Percentiles rank a stretch among this genome's conserved stretches.
These are phyloP conservation scores for Fonsecaea nubica DNA, from an alignment of 2,329 filamentous ascomycete species.

Conservation along the genomic window DNA sequence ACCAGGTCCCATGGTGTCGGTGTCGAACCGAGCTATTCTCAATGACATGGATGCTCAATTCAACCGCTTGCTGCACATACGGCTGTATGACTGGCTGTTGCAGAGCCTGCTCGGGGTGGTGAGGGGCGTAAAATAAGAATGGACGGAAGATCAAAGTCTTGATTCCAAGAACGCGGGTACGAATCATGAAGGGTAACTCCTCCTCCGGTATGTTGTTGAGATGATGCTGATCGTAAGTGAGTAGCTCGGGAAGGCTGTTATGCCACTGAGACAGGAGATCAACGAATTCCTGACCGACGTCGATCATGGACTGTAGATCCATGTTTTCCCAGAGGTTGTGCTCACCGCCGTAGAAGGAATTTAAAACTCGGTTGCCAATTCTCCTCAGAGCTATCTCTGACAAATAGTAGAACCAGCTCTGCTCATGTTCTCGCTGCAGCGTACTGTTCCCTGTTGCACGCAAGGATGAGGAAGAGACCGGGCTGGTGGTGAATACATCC, in stretches of 20 bases:
- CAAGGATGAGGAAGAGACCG: neutral
- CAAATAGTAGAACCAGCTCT: conserved; percentile 36
- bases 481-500: too few relatives aligned
- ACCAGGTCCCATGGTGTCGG: conserved; percentile 16
- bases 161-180: neutral
- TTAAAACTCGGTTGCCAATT: conserved; percentile 43
- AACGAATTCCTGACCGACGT: too few relatives aligned
- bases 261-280: too few relatives aligned
- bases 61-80: neutral
- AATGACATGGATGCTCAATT: neutral
- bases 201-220: neutral
- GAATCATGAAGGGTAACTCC: neutral
- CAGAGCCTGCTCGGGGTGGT: neutral
- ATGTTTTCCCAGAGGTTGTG: too few relatives aligned
- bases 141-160: conserved; percentile 1
- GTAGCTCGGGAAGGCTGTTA: too few relatives aligned
- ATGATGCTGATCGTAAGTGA: too few relatives aligned
- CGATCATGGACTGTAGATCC: too few relatives aligned
- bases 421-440: neutral
- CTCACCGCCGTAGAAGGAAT: too few relatives aligned
- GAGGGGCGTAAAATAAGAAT: conserved; percentile 1
- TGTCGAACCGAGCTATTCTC: neutral
- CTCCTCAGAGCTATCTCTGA: conserved; percentile 42
- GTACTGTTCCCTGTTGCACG: neutral
- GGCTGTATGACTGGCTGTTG: neutral